Evolutionary conservation across 306 rosid species (phyloP), one percentile per base, ranked within the genome.

Genomic region (Acacia melanoxylon): DNA sequence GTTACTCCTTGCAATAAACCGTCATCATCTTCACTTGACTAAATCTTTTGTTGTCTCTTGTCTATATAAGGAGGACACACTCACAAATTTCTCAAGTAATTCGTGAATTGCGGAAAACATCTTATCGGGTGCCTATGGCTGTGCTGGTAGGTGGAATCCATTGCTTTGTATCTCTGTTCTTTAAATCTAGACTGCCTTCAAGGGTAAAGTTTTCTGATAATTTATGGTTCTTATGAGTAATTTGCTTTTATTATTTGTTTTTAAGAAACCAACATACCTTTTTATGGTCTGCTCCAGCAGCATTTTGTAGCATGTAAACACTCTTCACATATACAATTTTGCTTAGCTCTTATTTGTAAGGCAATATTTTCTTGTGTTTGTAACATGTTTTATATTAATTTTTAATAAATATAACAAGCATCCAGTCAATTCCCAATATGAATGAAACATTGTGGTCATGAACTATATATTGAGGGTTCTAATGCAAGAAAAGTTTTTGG

Each of bases 21-120:
- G 48, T 33, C 73, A 63, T 68, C 19, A 10, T 40, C 62, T n/a
- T 52, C 68, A 27, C 68, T 79, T 41, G 82, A 79, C 76, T 78
- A 22, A 51, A 16, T 46, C 9, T 70, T 49, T 48, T 52, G 17
- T 80, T 80, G 31, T 25, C 59, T 85, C 5, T 78, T 85, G 56
- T 81, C 65, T 63, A 24, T 68, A 79, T 66, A 81, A 94, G 99
- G 98, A 93, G 99, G 90, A 95, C 99, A 3, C 99, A 95, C 86
- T 89, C 99, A 51, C 99, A 95, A 83, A 90, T 95, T 81, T 85
- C 98, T 83, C 99, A 93, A 86, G 94, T 95, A 68, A 56, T 95
- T 66, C 92, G 94, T 7, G 99, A 95, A 87, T 84, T 91, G 82
- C 86, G 89, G 69, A 95, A 95, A 86, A 95, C 98, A 27, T 22